A percentile compares a stretch with the other conserved stretches of the same genome.
phyloP scores from a whole-genome alignment of 2,329 filamentous ascomycete species.

The Tolypocladium ovalisporum region DNA sequence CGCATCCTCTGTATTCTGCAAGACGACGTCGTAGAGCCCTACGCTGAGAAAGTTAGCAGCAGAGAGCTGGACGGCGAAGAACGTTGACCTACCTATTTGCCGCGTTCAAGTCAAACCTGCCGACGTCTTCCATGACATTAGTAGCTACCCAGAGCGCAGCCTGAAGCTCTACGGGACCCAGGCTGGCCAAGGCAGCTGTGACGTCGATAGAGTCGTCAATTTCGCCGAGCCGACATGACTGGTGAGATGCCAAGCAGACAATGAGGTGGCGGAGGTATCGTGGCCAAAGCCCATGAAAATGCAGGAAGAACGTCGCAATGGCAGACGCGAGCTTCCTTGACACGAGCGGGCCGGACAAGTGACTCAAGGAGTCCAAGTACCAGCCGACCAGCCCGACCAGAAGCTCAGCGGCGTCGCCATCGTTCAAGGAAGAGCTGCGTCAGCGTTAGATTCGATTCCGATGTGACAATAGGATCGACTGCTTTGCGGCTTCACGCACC shows the following conservation, averaged over 20 bases:
- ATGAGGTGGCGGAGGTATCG: conserved; percentile 50
- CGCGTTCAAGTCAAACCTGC: conserved; percentile 52
- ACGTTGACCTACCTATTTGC: conserved; percentile 37
- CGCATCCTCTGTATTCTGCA: conserved; percentile 29
- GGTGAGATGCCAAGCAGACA: conserved; percentile 36
- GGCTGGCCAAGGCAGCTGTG: conserved; percentile 33
- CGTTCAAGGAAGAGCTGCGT: conserved; percentile 36
- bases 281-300: conserved; percentile 58
- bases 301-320: conserved; percentile 63
- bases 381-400: conserved; percentile 51
- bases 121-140: conserved; percentile 23
- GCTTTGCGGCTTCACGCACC: conserved; percentile 29
- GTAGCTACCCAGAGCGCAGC: conserved; percentile 52
- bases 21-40: conserved; percentile 26
- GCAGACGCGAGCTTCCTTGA: conserved; percentile 68
- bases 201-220: conserved; percentile 24
- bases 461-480: background rate
- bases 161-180: conserved; percentile 36
- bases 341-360: conserved; percentile 47
- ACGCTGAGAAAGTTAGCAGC: conserved; percentile 16
- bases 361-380: conserved; percentile 44
- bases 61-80: background rate
- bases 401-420: conserved; percentile 47
- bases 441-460: background rate
- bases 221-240: conserved; percentile 9